Evolutionary conservation across 768 basidiomycete genomes (phyloP).

Genomic region (Mycena floridula): DNA sequence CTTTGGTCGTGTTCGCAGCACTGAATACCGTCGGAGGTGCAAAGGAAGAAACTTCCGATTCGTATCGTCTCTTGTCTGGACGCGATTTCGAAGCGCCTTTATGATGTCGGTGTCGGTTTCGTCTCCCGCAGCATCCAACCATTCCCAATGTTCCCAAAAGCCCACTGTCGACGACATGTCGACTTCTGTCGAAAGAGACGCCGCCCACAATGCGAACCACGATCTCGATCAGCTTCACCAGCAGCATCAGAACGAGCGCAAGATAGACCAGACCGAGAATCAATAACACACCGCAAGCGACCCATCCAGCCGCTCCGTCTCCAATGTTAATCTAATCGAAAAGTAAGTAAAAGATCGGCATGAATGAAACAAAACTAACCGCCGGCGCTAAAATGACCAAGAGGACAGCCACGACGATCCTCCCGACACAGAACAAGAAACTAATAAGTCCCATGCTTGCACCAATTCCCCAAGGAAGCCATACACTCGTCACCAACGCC

Average conservation of each 20-base stretch:
- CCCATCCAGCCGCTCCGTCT: constrained; percentile 79
- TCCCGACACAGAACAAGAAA: constrained; percentile 86
- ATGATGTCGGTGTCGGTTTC: constrained; percentile 28
- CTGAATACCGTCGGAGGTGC: constrained; percentile 34
- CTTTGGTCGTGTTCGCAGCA: constrained; percentile 19
- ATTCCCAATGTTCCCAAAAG: constrained; percentile 80
- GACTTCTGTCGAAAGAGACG: constrained; percentile 80
- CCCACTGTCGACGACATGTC: constrained; percentile 76
- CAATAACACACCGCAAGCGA: constrained; percentile 87
- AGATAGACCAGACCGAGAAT: constrained; percentile 80
- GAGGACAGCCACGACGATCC: constrained; percentile 86
- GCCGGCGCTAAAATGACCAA: constrained; percentile 86
- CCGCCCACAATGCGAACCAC: constrained; percentile 69
- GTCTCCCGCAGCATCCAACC: constrained; percentile 57
- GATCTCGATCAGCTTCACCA: constrained; percentile 83
- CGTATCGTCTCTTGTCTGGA: background rate
- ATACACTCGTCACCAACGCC: constrained; percentile 85
- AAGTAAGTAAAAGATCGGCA: constrained; percentile 4
- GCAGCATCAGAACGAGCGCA: constrained; percentile 74
- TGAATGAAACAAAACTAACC: constrained; percentile 41
- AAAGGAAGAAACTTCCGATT: constrained; percentile 34
- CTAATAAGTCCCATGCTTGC: constrained; percentile 96
- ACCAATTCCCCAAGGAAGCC: constrained; percentile 95
- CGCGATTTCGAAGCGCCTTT: background rate
- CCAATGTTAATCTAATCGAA: constrained; percentile 74